Base-by-base conservation (phyloP, 495 filamentous ascomycete genomes). In the Penicillium dipodomyicola region DNA sequence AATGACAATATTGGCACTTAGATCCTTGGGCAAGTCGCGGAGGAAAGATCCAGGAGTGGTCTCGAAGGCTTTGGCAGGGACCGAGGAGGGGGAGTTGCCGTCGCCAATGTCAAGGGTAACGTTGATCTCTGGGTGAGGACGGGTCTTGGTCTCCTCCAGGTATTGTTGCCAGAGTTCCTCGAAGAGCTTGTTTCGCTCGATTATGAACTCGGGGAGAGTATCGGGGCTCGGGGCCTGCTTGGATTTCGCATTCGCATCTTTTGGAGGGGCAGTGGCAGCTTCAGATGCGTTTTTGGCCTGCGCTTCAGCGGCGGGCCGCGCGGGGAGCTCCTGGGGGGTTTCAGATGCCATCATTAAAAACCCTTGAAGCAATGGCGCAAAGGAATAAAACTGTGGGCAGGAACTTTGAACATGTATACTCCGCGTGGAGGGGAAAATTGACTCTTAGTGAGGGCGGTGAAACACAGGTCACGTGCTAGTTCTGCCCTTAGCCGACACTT, bases 181-280 rank as follows among this genome's bases (percentile, higher is more conserved):
- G 74, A 97, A 98, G 7, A 98, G 73, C 27, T 85, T 77, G 65
- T 97, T 88, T 30, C 94, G 87, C 63, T 92, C 82, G 61, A 90
- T 74, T 59, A 97, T 80, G 71, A 88, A 96, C n/a, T 84, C 80
- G 20, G 93, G 88, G 29, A 85, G 78, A n/a, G 84, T 82, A 39
- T 80, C 67, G 57, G 60, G 39, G 47, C 61, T 59, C 58, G 62
- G 53, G 43, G 64, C 63, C 58, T 62, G 44, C 37, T 75, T 69
- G 5, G 37, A 20, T 20, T 52, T 52, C 33, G 56, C 52, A 42
- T 69, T 69, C 45, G 57, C 57, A 56, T 62, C 56, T 11, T 68
- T 67, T 53, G 61, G 64, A 62, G 68, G 65, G 64, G 68, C 61
- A 75, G 66, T 62, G 54, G 64, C 59, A 57, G 65, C 32, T 57